Evolutionary conservation across 306 rosid species (phyloP), one percentile per base, ranked within the genome.

Genomic region (Malus sylvestris): DNA sequence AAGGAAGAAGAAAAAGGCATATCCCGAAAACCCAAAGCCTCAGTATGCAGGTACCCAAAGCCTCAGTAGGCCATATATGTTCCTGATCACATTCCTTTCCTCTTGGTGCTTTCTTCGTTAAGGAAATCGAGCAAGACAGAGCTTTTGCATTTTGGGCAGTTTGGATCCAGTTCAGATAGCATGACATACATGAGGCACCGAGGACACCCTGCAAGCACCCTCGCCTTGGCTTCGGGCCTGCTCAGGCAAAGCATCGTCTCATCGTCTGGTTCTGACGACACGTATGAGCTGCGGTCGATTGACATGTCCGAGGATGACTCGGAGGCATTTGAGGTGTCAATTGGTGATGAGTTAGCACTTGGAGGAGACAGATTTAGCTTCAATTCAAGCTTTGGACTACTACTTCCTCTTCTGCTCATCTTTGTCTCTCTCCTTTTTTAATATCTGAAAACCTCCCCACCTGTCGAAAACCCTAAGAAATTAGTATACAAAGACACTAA

Each of bases 71-170:
- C 8, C 40, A 35, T 35, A 38, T 45, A 30, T 16, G 14, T 30
- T 19, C 67, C 45, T 64, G 45, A 6, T 64, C 25, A 64, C 18
- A 2, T 64, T 32, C 45, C 2, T 32, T 3, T 33, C 44, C 23
- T 64, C 23, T 64, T 32, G 23, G 44, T 32, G 45, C 68, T 32
- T 64, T 32, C 45, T 32, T 32, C 45, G 14, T 8, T 18, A 18
- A 80, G 86, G 55, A 95, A 92, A 76, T 95, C 93, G 5, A 95
- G 93, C 82, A 95, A 84, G 79, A 87, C 93, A 6, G 97, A 90
- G 91, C 92, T 92, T 76, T 92, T 90, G 92, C 99, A 95, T 64
- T 88, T 95, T 15, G 98, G 99, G 76, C 99, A 95, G 46, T 89
- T 91, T 0, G 92, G 96, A 44, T 92, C 91, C 42, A 74, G 81